Conservation (phyloP, 805 yeast species). For the Candida nanaspora region DNA sequence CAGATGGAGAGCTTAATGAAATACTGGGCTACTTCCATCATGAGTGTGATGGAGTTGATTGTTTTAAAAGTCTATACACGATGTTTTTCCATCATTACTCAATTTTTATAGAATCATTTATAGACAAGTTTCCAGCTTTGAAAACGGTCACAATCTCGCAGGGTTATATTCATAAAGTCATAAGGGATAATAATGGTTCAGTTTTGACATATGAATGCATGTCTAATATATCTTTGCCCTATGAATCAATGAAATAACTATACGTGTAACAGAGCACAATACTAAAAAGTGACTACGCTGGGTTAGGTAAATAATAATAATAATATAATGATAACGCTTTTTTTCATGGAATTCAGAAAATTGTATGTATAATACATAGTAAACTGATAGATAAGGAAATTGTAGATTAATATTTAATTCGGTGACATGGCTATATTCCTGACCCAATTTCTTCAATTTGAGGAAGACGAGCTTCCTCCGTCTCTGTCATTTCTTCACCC, state of each 20-base stretch:
- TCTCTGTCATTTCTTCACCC: not conserved
- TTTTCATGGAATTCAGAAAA: no score
- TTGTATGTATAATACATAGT: no score
- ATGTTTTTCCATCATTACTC: slow-evolving; percentile 1
- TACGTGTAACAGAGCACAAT: no score
- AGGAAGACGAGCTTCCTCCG: no score
- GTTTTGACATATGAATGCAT: not conserved
- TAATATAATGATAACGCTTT: no score
- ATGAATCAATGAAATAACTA: not conserved
- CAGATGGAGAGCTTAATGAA: not conserved
- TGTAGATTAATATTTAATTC: no score
- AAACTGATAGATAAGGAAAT: no score
- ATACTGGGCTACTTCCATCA: not conserved
- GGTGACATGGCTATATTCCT: no score
- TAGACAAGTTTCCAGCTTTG: not conserved
- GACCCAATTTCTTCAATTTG: no score
- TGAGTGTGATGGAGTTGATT: slow-evolving; percentile 1
- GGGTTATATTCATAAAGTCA: not conserved
- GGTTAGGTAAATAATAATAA: no score
- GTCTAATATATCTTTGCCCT: not conserved
- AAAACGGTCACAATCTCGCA: not conserved
- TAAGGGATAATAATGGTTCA: not conserved
- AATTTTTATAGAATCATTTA: not conserved
- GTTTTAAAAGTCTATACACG: not conserved
- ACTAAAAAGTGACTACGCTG: no score